phyloP scores from a whole-genome alignment of 2,329 filamentous ascomycete genomes.

The Arachnomyces sp. region DNA sequence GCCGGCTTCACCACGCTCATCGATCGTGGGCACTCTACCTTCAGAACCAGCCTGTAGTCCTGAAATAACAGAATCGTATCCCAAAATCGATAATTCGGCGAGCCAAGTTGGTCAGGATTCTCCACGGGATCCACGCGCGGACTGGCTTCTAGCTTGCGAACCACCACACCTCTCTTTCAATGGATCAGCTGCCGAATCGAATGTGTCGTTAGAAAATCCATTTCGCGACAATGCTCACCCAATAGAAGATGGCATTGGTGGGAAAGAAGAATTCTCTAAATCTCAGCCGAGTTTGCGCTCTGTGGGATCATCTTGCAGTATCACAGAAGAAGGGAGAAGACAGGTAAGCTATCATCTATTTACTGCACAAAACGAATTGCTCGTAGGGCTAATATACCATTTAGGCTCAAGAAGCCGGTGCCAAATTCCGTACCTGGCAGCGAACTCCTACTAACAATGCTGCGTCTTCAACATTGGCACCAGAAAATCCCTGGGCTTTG shows the following conservation, averaged over 20 bases:
- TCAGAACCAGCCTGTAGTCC: not conserved
- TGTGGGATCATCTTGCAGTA: constrained; percentile 1
- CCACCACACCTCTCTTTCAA: constrained; percentile 11
- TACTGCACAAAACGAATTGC: not conserved
- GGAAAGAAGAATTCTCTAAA: not conserved
- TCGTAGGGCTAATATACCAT: constrained; percentile 6
- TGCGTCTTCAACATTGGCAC: not conserved
- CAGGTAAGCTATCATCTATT: constrained; percentile 12
- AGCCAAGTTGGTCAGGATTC: not conserved
- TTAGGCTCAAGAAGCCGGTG: constrained; percentile 17
- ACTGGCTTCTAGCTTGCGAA: constrained; percentile 13
- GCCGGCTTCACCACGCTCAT: not conserved
- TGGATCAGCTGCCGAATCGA: not conserved
- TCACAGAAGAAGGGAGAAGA: constrained; percentile 18
- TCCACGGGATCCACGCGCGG: constrained; percentile 3
- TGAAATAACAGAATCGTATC: not conserved
- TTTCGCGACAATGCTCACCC: too few species aligned
- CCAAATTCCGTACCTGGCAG: constrained; percentile 7
- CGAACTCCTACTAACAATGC: not conserved
- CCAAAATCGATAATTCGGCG: too few species aligned
- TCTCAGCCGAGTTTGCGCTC: too few species aligned
- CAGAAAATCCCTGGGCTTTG: constrained; percentile 15
- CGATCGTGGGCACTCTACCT: not conserved
- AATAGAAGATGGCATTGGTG: not conserved
- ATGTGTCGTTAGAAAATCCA: too few species aligned